Evolutionary conservation across 441 rosid species (phyloP).

Genomic region (Geranium incanum): DNA sequence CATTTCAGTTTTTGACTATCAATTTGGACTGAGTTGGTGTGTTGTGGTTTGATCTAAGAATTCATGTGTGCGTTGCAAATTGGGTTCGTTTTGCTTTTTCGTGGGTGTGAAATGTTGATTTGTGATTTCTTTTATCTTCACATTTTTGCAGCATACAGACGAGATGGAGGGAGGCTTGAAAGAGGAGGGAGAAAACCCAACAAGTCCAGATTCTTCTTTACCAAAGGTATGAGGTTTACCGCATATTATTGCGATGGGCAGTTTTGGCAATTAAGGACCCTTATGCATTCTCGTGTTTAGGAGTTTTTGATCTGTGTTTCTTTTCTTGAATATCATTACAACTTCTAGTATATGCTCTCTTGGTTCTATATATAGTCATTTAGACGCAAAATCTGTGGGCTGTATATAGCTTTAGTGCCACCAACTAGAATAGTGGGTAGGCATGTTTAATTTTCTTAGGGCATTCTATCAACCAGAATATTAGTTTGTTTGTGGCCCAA

Average conservation of each 20-base stretch:
- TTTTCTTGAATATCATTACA: background rate
- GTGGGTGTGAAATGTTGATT: background rate
- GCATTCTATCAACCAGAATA: background rate
- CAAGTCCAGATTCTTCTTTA: constrained; percentile 7
- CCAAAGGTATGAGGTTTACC: background rate
- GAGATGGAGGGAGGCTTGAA: background rate
- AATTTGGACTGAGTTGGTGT: background rate
- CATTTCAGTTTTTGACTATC: background rate
- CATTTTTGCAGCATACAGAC: background rate
- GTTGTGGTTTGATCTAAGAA: background rate
- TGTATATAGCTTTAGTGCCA: background rate
- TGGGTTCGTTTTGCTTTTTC: constrained; percentile 2
- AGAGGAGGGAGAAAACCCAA: background rate
- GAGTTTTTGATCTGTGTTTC: background rate
- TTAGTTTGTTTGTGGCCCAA: background rate
- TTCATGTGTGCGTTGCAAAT: background rate
- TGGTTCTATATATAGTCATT: background rate
- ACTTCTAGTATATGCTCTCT: background rate
- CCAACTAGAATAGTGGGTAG: background rate
- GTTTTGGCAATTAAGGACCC: background rate
- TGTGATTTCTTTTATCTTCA: background rate
- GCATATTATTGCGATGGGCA: background rate
- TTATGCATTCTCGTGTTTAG: background rate
- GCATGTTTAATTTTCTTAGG: background rate
- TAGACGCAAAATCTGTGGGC: background rate